Evolutionary conservation across 176 grass and related monocot genomes (phyloP), one percentile per base, ranked within the genome.

Genomic region (Oryza longistaminata): DNA sequence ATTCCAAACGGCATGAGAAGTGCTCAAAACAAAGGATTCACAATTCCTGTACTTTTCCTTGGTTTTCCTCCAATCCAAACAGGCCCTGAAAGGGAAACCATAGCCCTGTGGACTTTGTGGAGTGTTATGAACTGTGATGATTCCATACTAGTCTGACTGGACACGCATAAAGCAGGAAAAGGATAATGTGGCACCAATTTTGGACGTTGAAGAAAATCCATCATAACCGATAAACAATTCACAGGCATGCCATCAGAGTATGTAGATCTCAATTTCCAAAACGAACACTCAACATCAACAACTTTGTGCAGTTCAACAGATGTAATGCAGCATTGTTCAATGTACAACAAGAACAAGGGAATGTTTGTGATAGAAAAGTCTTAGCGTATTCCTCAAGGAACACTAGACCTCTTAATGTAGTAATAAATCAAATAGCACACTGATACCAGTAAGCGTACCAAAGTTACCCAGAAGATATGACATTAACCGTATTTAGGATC

Each of bases 291-390:
- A 71, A 2, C 21, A 21, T 62, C 68, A 44, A 9, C 50, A 11
- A 26, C 33, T 77, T 45, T 60, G 31, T 40, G 71, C 21, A 62
- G 58, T 26, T 37, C 19, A 45, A 24, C 21, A 66, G 43, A 66
- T 66, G 44, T 24, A 82, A 7, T 35, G 50, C 3, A 2, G 49
- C 10, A 37, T 27, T 25, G 44, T 84, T 15, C n/a, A 85, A 58
- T 33, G 71, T 25, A 60, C 26, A 24, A 17, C 14, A 53, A 11
- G 8, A 78, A 78, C n/a, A 70, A 10, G 13, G 24, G 4, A 48
- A 2, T 44, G 22, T 42, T 77, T 70, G 11, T 74, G 77, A 65
- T 7, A 70, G 65, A 33, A n/a, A 85, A 44, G 15, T 85, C 8
- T 69, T 69, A 2, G 17, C 68, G 0, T 34, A 77, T 53, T 34